Evolutionary conservation across 805 yeast species (phyloP).

Genomic region (Cephaloascus fragrans): DNA sequence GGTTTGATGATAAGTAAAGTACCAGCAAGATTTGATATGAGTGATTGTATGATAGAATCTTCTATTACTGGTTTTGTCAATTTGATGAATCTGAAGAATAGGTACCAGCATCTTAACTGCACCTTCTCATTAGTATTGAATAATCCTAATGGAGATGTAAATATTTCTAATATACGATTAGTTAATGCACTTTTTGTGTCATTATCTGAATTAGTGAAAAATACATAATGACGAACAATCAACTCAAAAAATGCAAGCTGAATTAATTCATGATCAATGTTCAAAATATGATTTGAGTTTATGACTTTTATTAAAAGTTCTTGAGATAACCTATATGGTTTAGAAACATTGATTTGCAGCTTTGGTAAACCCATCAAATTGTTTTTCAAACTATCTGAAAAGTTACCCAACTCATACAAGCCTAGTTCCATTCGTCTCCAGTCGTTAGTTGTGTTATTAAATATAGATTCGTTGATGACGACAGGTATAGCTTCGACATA

Average conservation of each 20-base stretch:
- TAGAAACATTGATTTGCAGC: slow-evolving; percentile 51
- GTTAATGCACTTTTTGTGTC: slow-evolving; percentile 43
- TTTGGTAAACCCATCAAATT: slow-evolving; percentile 67
- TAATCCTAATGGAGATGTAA: slow-evolving; percentile 74
- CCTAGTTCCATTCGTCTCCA: slow-evolving; percentile 90
- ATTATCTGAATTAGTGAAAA: slow-evolving; percentile 35
- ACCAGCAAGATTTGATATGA: slow-evolving; percentile 52
- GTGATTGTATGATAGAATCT: slow-evolving; percentile 38
- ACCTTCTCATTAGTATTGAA: slow-evolving; percentile 69
- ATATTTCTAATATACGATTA: slow-evolving; percentile 59
- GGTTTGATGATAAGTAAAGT: slow-evolving; percentile 51
- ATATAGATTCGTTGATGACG: slow-evolving; percentile 45
- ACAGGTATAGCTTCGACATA: slow-evolving; percentile 49
- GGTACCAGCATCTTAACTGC: slow-evolving; percentile 81
- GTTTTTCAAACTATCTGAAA: slow-evolving; percentile 71
- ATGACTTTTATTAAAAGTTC: slow-evolving; percentile 48
- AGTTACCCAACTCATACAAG: slow-evolving; percentile 67
- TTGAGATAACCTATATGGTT: slow-evolving; percentile 54
- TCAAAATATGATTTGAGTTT: slow-evolving; percentile 31
- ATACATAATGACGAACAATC: slow-evolving; percentile 66
- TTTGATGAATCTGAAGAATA: slow-evolving; percentile 75
- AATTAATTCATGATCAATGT: slow-evolving; percentile 67
- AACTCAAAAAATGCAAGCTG: slow-evolving; percentile 80
- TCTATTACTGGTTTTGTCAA: slow-evolving; percentile 60
- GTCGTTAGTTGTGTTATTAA: slow-evolving; percentile 22